Evolutionary conservation across 768 basidiomycete species (phyloP).

Genomic region (Trametes punicea): DNA sequence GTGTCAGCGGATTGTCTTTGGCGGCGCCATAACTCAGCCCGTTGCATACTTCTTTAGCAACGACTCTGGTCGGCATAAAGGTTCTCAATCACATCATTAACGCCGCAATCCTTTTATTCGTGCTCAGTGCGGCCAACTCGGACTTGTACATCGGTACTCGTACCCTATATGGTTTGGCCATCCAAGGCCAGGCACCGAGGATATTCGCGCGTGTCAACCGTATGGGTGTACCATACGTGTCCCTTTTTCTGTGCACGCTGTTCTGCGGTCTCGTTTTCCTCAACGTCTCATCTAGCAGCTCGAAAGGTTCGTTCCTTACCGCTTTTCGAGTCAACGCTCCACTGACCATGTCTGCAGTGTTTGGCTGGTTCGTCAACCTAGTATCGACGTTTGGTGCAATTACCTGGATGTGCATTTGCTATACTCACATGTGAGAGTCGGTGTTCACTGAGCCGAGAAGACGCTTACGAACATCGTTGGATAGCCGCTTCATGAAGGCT

Average conservation of each 20-base stretch:
- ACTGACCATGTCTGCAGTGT: slow-evolving; percentile 22
- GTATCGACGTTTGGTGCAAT: slow-evolving; percentile 41
- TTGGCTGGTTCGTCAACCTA: slow-evolving; percentile 40
- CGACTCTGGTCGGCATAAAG: slow-evolving; percentile 50
- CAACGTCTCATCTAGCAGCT: slow-evolving; percentile 48
- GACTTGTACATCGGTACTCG: slow-evolving; percentile 56
- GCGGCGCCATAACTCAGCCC: background rate
- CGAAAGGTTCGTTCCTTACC: slow-evolving; percentile 39
- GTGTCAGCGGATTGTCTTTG: background rate
- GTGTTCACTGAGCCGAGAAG: background rate
- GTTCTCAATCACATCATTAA: slow-evolving; percentile 64
- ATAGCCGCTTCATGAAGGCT: slow-evolving; percentile 48
- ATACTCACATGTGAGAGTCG: slow-evolving; percentile 52
- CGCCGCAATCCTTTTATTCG: slow-evolving; percentile 58
- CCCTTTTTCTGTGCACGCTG: slow-evolving; percentile 49
- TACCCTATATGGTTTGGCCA: slow-evolving; percentile 44
- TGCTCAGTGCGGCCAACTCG: slow-evolving; percentile 59
- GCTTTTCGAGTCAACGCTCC: background rate
- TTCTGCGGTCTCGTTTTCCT: slow-evolving; percentile 60
- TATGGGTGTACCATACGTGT: slow-evolving; percentile 35
- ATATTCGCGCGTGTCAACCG: slow-evolving; percentile 37
- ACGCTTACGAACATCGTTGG: background rate
- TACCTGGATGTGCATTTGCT: slow-evolving; percentile 46
- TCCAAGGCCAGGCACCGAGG: slow-evolving; percentile 45
- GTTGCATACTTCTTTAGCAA: slow-evolving; percentile 25